phyloP scores from a whole-genome alignment of 257 asterid species.

The Henckelia pumila region DNA sequence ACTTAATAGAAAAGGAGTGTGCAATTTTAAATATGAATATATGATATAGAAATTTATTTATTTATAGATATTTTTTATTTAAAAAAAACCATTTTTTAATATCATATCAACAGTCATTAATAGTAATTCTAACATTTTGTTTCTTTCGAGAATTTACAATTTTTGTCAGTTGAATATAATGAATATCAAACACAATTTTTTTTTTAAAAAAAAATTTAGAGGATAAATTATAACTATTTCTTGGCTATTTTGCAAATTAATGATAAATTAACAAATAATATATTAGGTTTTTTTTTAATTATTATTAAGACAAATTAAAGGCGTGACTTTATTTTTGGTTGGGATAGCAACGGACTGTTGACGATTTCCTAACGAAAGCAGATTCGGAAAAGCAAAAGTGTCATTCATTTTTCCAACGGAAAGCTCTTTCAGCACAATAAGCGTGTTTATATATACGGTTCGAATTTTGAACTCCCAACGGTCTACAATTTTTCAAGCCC shows the following conservation, averaged over 20 bases:
- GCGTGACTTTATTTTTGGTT: not conserved
- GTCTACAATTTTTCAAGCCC: not conserved
- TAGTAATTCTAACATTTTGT: too few species aligned
- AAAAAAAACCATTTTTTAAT: too few species aligned
- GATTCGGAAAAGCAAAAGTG: not conserved
- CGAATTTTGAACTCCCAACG: not conserved
- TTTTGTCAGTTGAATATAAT: not conserved
- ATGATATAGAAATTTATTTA: too few species aligned
- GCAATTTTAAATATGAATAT: too few species aligned
- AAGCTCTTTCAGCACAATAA: not conserved
- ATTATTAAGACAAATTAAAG: too few species aligned
- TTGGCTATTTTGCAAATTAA: not conserved
- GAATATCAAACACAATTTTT: not conserved
- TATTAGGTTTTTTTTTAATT: not conserved
- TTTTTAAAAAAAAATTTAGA: too few species aligned
- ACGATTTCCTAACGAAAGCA: not conserved
- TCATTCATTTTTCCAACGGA: not conserved
- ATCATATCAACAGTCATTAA: too few species aligned
- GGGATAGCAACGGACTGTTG: not conserved
- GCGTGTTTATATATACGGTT: not conserved
- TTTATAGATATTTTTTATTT: too few species aligned
- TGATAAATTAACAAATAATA: too few species aligned
- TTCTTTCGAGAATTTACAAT: not conserved
- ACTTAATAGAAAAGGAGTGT: too few species aligned
- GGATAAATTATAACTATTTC: too few species aligned